These are phyloP conservation scores for Backusella luteola DNA, from an alignment of 192 early-diverging fungal species.

Conservation along the genomic window DNA sequence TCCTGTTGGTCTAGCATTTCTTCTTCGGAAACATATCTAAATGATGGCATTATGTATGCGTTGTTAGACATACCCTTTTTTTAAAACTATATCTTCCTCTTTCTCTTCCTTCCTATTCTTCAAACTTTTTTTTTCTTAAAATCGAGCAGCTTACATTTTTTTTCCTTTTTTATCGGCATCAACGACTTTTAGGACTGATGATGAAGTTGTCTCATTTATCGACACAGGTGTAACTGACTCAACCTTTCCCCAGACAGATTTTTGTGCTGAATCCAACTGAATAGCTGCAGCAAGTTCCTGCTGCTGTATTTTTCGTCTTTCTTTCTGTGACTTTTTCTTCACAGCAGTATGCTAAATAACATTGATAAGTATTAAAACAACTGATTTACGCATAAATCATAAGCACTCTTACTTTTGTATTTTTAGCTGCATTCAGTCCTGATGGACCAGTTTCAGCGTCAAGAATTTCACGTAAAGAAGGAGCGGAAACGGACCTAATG, in stretches of 20 bases:
- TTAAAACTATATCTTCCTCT: background rate
- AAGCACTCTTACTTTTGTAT: background rate
- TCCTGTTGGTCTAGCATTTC: background rate
- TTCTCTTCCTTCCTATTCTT: background rate
- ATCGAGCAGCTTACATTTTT: slow-evolving; percentile 14
- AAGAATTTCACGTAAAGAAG: slow-evolving; percentile 44
- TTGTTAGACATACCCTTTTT: background rate
- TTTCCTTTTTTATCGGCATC: slow-evolving; percentile 13
- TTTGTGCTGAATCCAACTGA: slow-evolving; percentile 13
- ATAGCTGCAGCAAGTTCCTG: slow-evolving; percentile 12
- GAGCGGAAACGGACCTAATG: slow-evolving; percentile 9
- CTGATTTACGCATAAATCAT: background rate
- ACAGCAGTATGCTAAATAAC: background rate
- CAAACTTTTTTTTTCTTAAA: background rate
- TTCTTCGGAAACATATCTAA: slow-evolving; percentile 5
- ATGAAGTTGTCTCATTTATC: background rate
- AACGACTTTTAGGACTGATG: background rate
- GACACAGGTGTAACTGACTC: background rate
- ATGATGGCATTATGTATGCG: background rate
- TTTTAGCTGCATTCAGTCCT: background rate
- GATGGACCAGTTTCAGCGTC: slow-evolving; percentile 29
- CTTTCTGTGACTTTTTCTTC: slow-evolving; percentile 34
- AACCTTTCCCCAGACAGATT: slow-evolving; percentile 36
- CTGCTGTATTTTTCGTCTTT: slow-evolving; percentile 23
- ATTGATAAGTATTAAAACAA: background rate